Evolutionary conservation across 306 rosid species (phyloP).

Genomic region (peach (Prunus persica)): Prunus_persica_NCBIv2 NC_034014.1:25785501-25786000

Average conservation of each 20-base stretch:
- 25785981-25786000: no score
- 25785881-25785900: background rate
- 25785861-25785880: background rate
- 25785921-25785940: background rate
- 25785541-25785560: background rate
- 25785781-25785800: background rate
- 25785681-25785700: background rate
- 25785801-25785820: background rate
- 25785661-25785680: background rate
- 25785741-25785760: background rate
- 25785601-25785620: constrained; percentile 3
- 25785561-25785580: background rate
- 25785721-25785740: background rate
- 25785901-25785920: background rate
- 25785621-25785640: background rate
- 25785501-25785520: background rate
- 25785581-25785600: constrained; percentile 8
- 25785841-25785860: background rate
- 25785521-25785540: background rate
- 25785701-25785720: background rate
- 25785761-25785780: background rate
- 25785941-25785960: no score
- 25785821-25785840: background rate
- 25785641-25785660: constrained; percentile 6
- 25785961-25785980: no score